Evolutionary conservation across 1,139 yeast species (phyloP).

Genomic region (Kodamaea sp.): DNA sequence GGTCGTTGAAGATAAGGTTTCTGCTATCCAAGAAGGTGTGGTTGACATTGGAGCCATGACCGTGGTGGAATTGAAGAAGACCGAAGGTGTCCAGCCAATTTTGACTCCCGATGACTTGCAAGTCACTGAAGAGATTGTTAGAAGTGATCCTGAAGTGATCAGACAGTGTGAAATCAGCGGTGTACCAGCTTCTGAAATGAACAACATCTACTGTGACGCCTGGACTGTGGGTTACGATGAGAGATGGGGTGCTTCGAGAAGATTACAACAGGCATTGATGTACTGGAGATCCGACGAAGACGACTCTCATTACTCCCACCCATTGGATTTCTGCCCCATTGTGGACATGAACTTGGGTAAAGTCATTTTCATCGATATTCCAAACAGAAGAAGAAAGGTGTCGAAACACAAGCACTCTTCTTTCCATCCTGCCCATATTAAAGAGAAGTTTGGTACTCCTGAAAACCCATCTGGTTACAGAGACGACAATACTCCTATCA

Average conservation of each 20-base stretch:
- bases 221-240: constrained; percentile 88
- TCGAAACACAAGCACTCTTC: constrained; percentile 67
- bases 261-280: constrained; percentile 80
- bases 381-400: constrained; percentile 70
- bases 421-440: constrained; percentile 65
- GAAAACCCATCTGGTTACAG: constrained; percentile 57
- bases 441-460: constrained; percentile 56
- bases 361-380: constrained; percentile 74
- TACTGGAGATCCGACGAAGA: constrained; percentile 78
- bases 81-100: constrained; percentile 71
- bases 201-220: constrained; percentile 76
- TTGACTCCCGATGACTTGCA: constrained; percentile 69
- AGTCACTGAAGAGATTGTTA: constrained; percentile 61
- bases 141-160: constrained; percentile 68
- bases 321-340: constrained; percentile 80
- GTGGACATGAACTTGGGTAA: constrained; percentile 70
- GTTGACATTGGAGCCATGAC: constrained; percentile 55
- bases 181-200: constrained; percentile 64
- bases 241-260: constrained; percentile 74
- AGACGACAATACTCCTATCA: constrained; percentile 58
- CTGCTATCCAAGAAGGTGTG: constrained; percentile 70
- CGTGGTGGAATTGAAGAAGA: constrained; percentile 48
- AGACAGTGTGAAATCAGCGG: constrained; percentile 74
- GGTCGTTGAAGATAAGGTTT: constrained; percentile 56
- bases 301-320: constrained; percentile 82